phyloP scores from a whole-genome alignment of 805 yeast genomes.

The Nakazawaea ambrosiae region DNA sequence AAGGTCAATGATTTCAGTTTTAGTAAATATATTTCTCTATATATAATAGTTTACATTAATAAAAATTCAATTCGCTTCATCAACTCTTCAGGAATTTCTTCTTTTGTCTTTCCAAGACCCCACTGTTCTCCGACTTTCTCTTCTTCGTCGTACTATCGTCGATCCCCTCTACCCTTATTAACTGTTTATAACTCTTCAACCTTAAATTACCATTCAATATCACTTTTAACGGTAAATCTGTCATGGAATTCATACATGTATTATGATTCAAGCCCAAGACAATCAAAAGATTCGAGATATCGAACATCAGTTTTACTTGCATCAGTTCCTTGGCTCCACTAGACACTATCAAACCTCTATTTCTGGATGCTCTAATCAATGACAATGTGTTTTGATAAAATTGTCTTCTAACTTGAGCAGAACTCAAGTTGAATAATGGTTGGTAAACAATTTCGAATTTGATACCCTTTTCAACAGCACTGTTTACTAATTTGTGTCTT shows the following conservation, averaged over 20 bases:
- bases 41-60: no score
- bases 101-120: conserved; percentile 14
- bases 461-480: conserved; percentile 78
- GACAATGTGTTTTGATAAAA: conserved; percentile 68
- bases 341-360: conserved; percentile 70
- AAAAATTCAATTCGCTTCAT: no score
- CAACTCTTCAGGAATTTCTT: conserved; percentile 9
- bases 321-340: conserved; percentile 61
- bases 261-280: conserved; percentile 65
- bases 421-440: conserved; percentile 36
- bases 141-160: conserved; percentile 11
- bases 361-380: conserved; percentile 73
- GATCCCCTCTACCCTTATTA: conserved; percentile 45
- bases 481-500: conserved; percentile 77
- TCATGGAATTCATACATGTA: conserved; percentile 52
- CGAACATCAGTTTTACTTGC: conserved; percentile 60
- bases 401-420: conserved; percentile 34
- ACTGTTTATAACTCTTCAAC: conserved; percentile 70
- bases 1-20: conserved; percentile 4
- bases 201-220: conserved; percentile 72
- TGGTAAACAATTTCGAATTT: conserved; percentile 73
- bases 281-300: conserved; percentile 57
- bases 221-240: conserved; percentile 54
- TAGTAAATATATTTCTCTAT: background rate
- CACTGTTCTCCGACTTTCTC: conserved; percentile 15